Evolutionary conservation across 371 early-diverging fungal genomes (phyloP), one percentile per base, ranked within the genome.

Genomic region (Lichtheimia hyalospora): DNA sequence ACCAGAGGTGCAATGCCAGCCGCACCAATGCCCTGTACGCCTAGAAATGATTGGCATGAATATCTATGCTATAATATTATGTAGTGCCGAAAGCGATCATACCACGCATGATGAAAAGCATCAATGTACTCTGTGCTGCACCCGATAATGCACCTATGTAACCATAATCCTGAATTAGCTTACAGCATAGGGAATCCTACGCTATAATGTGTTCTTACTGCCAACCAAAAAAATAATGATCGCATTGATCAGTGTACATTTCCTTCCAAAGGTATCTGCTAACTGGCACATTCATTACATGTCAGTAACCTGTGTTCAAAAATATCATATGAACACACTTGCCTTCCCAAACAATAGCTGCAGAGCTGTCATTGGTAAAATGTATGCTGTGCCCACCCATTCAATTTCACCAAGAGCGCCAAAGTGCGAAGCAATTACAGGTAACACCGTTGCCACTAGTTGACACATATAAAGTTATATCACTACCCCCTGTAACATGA

Each of bases 1-100:
- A 73, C 69, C 23, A 85, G 62, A 3, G 82, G 70, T 23, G 82
- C 69, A 55, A 88, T 77, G 3, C 89, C 89, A n/a, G 84, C 85
- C 14, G 81, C 87, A 41, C 88, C 86, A 39, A 74, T 54, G 10
- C 70, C 85, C 62, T 27, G 70, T 5, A 81, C 44, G 20, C 82
- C 82, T 24, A 7, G 16, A 23, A 39, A 18, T 1, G 12, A n/a
- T 28, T 5, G 12, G n/a, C 27, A 34, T 46, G 25, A 28, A 16
- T n/a, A 24, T 10, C 15, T n/a, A 6, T 20, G 39, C 3, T n/a
- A 39, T 21, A 41, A 2, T n/a, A n/a, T n/a, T n/a, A n/a, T n/a
- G n/a, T n/a, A n/a, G 41, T 7, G 0, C 10, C 16, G 5, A 28
- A 25, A 60, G 15, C 7, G 8, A 12, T 10, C 16, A 13, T 46